These are phyloP conservation scores for Whalleya microplaca DNA, from an alignment of 2,329 filamentous ascomycete species.

Conservation along the genomic window DNA sequence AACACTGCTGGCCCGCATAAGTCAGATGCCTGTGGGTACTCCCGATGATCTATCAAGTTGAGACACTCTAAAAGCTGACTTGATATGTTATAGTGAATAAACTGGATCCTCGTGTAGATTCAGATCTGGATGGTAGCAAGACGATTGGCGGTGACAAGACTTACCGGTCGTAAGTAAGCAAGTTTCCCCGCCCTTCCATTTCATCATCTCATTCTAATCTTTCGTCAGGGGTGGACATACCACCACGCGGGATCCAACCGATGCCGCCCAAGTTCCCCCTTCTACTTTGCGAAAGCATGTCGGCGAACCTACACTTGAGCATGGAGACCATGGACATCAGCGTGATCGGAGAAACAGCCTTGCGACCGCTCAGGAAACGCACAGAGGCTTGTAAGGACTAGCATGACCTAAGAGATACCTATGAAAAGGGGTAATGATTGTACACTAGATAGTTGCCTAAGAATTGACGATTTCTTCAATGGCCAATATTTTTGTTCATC, in stretches of 20 bases:
- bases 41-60: conserved; percentile 38
- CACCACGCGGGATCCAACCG: conserved; percentile 50
- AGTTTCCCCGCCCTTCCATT: background rate
- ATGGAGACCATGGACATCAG: conserved; percentile 48
- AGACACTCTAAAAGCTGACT: too few relatives aligned
- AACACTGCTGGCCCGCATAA: conserved; percentile 57
- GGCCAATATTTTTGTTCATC: background rate
- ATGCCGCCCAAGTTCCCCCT: conserved; percentile 61
- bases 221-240: conserved; percentile 9
- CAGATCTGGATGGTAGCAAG: conserved; percentile 57
- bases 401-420: background rate
- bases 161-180: conserved; percentile 46
- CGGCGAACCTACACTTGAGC: conserved; percentile 50
- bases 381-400: conserved; percentile 47
- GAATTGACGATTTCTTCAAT: background rate
- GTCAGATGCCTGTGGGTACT: conserved; percentile 3
- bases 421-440: background rate
- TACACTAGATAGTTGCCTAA: background rate
- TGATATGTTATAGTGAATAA: conserved; percentile 50
- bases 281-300: conserved; percentile 54
- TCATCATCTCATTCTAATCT: conserved; percentile 10
- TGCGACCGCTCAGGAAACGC: conserved; percentile 51
- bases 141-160: conserved; percentile 60
- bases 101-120: conserved; percentile 59
- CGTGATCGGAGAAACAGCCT: conserved; percentile 51